phyloP scores from a whole-genome alignment of 306 rosid genomes.

The Corylus heterophylla region DNA sequence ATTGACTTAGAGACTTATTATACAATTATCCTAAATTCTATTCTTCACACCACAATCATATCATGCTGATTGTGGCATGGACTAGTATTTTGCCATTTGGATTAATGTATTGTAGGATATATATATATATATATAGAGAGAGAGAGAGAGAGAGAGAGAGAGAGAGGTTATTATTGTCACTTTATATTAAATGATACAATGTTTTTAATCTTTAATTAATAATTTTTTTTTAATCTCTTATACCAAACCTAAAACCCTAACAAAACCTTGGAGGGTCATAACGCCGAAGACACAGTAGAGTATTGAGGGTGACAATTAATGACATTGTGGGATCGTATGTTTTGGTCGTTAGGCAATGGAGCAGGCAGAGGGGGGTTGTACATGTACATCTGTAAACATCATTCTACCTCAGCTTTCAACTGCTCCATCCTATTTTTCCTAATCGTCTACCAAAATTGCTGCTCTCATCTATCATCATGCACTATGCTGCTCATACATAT shows the following conservation, averaged over 20 bases:
- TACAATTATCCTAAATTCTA: no score
- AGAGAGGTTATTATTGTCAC: no score
- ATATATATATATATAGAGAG: no score
- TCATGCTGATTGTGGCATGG: no score
- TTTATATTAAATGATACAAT: no score
- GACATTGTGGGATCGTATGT: background rate
- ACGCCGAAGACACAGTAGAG: background rate
- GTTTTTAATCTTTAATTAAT: no score
- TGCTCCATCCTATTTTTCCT: slow-evolving; percentile 38
- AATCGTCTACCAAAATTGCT: slow-evolving; percentile 4
- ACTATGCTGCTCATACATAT: background rate
- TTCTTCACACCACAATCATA: no score
- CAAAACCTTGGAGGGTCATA: background rate
- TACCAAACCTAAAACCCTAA: background rate
- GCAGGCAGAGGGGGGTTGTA: background rate
- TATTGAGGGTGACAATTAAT: background rate
- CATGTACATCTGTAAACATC: slow-evolving; percentile 10
- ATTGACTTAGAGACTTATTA: no score
- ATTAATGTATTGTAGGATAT: no score
- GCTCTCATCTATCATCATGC: slow-evolving; percentile 28
- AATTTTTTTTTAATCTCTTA: background rate
- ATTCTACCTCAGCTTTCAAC: slow-evolving; percentile 41
- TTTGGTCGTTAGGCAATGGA: background rate
- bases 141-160: no score
- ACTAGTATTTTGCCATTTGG: no score